Evolutionary conservation across 2,329 filamentous ascomycete genomes (phyloP).

Genomic region (Dactylellina parvicollis): DNA sequence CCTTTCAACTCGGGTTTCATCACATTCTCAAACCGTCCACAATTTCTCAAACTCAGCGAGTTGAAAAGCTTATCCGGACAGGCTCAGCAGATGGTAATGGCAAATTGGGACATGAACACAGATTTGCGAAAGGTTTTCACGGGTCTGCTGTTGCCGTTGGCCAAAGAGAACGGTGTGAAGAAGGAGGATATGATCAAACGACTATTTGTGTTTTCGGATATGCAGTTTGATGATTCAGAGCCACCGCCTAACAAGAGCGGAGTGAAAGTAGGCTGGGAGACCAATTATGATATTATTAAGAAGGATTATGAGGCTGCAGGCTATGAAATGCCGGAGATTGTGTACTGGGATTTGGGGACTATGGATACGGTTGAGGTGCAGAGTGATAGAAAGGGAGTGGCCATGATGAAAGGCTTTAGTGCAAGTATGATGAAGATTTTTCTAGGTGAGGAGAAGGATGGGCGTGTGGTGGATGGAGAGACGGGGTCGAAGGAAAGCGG

Average conservation of each 20-base stretch:
- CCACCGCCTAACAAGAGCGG: background rate
- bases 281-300: conserved; percentile 67
- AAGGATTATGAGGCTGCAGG: conserved; percentile 64
- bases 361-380: conserved; percentile 64
- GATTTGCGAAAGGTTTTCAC: conserved; percentile 69
- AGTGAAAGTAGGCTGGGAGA: conserved; percentile 60
- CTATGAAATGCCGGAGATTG: conserved; percentile 70
- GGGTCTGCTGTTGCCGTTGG: conserved; percentile 67
- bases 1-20: conserved; percentile 69
- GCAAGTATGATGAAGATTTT: conserved; percentile 48
- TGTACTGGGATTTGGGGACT: conserved; percentile 71
- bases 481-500: too few relatives aligned
- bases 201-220: conserved; percentile 71
- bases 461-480: background rate
- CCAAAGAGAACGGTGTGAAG: conserved; percentile 65
- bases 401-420: conserved; percentile 69
- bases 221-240: conserved; percentile 67
- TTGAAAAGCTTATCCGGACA: conserved; percentile 63
- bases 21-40: conserved; percentile 65
- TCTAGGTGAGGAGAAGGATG: conserved; percentile 60
- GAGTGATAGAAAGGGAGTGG: conserved; percentile 70
- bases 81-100: conserved; percentile 58
- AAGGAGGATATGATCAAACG: conserved; percentile 71
- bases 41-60: conserved; percentile 63
- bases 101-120: conserved; percentile 64